These are phyloP conservation scores for Penicillium roqueforti DNA, from an alignment of 495 filamentous ascomycete genomes.

Conservation along the genomic window DNA sequence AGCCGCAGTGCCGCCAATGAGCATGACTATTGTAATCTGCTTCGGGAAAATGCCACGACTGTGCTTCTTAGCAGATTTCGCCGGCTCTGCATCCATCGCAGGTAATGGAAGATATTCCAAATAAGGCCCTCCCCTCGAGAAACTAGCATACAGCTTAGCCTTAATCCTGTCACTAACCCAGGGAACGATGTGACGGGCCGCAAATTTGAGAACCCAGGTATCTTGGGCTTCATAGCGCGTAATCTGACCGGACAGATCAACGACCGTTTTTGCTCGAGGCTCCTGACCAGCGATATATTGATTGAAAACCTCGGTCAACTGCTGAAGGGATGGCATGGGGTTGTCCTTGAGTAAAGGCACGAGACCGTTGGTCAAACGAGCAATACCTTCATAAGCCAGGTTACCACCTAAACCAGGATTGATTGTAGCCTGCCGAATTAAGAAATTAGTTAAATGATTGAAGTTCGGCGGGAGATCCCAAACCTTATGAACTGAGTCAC, in stretches of 20 bases:
- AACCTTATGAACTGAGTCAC: constrained; percentile 23
- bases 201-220: constrained; percentile 16
- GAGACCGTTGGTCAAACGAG: constrained; percentile 13
- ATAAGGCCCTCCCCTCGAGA: constrained; percentile 11
- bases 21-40: background rate
- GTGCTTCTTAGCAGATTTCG: background rate
- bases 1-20: background rate
- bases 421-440: constrained; percentile 3
- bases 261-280: constrained; percentile 11
- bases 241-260: constrained; percentile 14
- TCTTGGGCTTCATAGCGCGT: constrained; percentile 17
- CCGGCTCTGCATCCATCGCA: background rate
- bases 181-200: constrained; percentile 9
- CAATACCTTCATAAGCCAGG: constrained; percentile 17
- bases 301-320: constrained; percentile 12
- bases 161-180: constrained; percentile 13
- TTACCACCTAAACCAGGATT: constrained; percentile 19
- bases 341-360: constrained; percentile 7
- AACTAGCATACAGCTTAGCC: constrained; percentile 12
- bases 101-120: constrained; percentile 14
- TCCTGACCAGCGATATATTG: constrained; percentile 6
- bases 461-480: background rate
- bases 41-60: background rate
- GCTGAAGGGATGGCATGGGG: constrained; percentile 8
- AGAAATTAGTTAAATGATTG: background rate